A percentile compares a stretch with the other conserved stretches of the same genome.
Conservation (phyloP, 352 stramenopile genomes). For the Phytophthora idaei region DNA sequence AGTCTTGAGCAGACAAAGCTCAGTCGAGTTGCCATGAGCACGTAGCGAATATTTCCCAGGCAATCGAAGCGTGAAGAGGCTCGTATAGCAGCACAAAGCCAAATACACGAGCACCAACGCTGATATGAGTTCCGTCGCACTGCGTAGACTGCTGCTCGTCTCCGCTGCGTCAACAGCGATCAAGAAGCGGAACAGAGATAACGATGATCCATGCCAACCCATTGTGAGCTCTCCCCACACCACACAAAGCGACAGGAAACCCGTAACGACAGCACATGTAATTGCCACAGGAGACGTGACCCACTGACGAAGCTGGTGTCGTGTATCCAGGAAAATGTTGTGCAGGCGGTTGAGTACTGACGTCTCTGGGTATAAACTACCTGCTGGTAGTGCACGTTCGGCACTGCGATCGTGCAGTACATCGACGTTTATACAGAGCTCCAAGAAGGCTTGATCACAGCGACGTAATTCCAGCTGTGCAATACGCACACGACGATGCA, state of each 20-base stretch:
- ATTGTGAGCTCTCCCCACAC: conserved; percentile 75
- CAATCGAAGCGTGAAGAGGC: conserved; percentile 61
- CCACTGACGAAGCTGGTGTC: conserved; percentile 32
- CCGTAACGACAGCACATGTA: conserved; percentile 33
- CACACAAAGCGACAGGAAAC: conserved; percentile 52
- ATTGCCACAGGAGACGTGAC: conserved; percentile 39
- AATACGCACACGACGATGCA: conserved; percentile 54
- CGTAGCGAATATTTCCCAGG: conserved; percentile 59
- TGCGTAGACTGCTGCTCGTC: conserved; percentile 26
- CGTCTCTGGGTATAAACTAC: conserved; percentile 47
- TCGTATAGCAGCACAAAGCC: conserved; percentile 61
- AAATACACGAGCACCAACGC: conserved; percentile 65
- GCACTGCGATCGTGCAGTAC: conserved; percentile 31
- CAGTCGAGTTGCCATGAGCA: conserved; percentile 59
- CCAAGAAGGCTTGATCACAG: conserved; percentile 63
- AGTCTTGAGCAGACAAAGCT: conserved; percentile 63
- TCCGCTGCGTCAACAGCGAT: conserved; percentile 24
- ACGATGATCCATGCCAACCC: conserved; percentile 42
- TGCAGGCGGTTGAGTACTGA: conserved; percentile 37
- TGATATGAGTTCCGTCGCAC: conserved; percentile 44
- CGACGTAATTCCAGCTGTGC: conserved; percentile 49
- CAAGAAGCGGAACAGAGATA: conserved; percentile 41
- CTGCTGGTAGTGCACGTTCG: conserved; percentile 33
- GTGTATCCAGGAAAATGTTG: conserved; percentile 27
- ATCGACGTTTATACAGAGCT: conserved; percentile 60